Evolutionary conservation across 345 rosid species (phyloP), one percentile per base, ranked within the genome.

Genomic region (Camelina hispida): DNA sequence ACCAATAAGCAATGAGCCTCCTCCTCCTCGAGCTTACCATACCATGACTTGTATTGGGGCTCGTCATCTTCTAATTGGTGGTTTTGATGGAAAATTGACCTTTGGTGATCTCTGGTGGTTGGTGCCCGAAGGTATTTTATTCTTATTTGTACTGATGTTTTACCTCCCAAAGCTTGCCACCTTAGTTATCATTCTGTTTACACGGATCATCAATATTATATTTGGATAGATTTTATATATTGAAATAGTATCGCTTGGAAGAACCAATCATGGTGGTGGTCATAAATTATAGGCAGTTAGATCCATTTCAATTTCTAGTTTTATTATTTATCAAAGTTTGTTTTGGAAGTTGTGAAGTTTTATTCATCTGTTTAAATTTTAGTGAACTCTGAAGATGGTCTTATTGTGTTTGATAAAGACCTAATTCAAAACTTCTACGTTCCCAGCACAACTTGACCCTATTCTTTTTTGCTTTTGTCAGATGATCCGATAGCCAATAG

Each of bases 31-130:
- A 83, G 99, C 99, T 63, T 95, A 95, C 84, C 99, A 92, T 83
- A 74, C 97, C 38, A 72, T 95, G 87, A 85, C 87, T 71, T 80
- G 76, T 67, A 80, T 90, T 74, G 98, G 94, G 52, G 77, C 97
- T 52, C 88, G 85, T 16, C 86, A 90, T 84, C 83, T 95, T 44
- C 87, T 95, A 80, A 66, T 92, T 85, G 99, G 99, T 73, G 98
- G 99, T 69, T 89, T 87, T 55, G 97, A 95, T 87, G 99, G 99
- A 75, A 95, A 95, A 81, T 80, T 83, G 25, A 92, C 97, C 40
- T 95, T 83, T 62, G 97, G 90, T 59, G 98, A 95, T 88, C 57
- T 92, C 9, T 95, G 98, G 99, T 95, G 98, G 97, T 68, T 92
- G 87, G 98, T 87, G 76, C 87, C 96, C 4, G 97, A 92, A 90